Conservation (phyloP, 352 stramenopile genomes). For the Pythium chondricola region DNA sequence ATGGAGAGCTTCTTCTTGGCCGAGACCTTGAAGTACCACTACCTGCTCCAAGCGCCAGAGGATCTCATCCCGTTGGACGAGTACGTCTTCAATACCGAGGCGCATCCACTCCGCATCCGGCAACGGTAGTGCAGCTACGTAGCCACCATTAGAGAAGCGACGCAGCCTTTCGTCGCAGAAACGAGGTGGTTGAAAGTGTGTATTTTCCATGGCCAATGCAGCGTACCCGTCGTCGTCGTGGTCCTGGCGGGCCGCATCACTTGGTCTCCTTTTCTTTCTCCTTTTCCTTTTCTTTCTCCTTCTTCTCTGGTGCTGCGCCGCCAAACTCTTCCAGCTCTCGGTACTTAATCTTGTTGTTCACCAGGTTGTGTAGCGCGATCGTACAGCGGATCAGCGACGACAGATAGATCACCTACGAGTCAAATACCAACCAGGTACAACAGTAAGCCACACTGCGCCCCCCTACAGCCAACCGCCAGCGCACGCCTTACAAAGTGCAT, state of each 20-base stretch:
- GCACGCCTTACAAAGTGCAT: constrained; percentile 99
- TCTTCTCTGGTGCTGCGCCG: constrained; percentile 55
- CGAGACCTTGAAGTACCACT: constrained; percentile 99
- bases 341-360: constrained; percentile 99
- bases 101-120: constrained; percentile 85
- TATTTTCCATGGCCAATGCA: no score
- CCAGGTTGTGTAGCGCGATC: constrained; percentile 98
- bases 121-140: constrained; percentile 14
- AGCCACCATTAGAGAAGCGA: constrained; percentile 2
- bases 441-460: no score
- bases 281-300: constrained; percentile 55
- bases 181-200: no score
- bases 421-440: constrained; percentile 3
- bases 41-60: constrained; percentile 88
- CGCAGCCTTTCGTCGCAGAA: no score
- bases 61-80: constrained; percentile 88
- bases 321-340: constrained; percentile 77
- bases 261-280: constrained; percentile 19
- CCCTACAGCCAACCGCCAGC: no score
- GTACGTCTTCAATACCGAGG: constrained; percentile 96
- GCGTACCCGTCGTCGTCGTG: no score
- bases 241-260: no score
- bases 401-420: constrained; percentile 93
- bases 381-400: constrained; percentile 96
- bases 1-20: constrained; percentile 99